Evolutionary conservation across 441 rosid species (phyloP), one percentile per base, ranked within the genome.

Genomic region (Melastoma candidum): DNA sequence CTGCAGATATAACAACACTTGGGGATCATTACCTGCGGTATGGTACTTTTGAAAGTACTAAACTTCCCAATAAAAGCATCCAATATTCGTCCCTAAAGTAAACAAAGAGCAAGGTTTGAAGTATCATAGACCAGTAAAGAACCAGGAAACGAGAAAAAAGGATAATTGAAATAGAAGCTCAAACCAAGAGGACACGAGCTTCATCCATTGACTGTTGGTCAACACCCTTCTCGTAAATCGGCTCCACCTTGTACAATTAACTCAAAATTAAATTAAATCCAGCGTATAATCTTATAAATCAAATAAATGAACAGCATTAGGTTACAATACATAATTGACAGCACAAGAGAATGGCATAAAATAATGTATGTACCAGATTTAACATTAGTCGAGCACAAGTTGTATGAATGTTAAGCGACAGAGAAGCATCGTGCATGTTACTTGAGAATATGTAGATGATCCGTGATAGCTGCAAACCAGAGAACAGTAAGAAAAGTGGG

Each of bases 41-140:
- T 79, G 24, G 93, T 89, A 48, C 82, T 95, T 84, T 89, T 94
- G 76, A 94, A 89, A 65, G 85, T 76, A 67, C 85, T 87, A 72
- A 94, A 93, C 62, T 89, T 94, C 39, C 99, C 99, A 68, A 94
- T 90, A 83, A 93, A 93, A 57, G 97, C 97, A 83, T 93, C 99
- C 85, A 93, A 72, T 64, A 93, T 89, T 26, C 89, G 89, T 46
- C 97, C 97, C 98, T 92, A 59, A 44, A 60, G 36, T 29, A 29
- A 29, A 29, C 44, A 44, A 47, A 73, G 52, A 11, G 12, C 27
- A 47, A 39, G 54, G 27, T 22, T 26, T 8, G 41, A 47, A 2
- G 36, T 3, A 10, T 26, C 11, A 41, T 54, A 47, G n/a, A 32
- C 12, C 48, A 41, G 44, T 9, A 1, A 41, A 44, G 11, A 24